These are phyloP conservation scores for Ogataea henricii DNA, from an alignment of 805 yeast genomes.

Conservation along the genomic window DNA sequence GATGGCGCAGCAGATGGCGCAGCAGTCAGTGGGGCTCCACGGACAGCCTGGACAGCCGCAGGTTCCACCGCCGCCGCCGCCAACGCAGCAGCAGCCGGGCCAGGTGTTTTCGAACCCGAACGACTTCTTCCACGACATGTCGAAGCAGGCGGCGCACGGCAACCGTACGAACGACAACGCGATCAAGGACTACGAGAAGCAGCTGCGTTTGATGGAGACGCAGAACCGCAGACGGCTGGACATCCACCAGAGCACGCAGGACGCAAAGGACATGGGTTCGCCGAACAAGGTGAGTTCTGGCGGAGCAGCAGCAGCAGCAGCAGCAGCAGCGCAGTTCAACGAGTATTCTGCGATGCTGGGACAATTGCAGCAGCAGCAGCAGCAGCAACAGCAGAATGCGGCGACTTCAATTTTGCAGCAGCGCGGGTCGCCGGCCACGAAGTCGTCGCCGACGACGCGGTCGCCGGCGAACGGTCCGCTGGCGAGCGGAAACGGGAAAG, in stretches of 20 bases:
- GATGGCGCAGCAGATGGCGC: constrained; percentile 22
- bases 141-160: constrained; percentile 23
- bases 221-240: constrained; percentile 72
- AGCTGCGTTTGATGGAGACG: constrained; percentile 69
- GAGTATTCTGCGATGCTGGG: constrained; percentile 26
- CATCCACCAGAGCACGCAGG: constrained; percentile 46
- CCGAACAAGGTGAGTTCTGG: constrained; percentile 15
- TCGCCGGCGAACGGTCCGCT: constrained; percentile 17
- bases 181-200: constrained; percentile 80
- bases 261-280: constrained; percentile 17
- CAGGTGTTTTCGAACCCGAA: constrained; percentile 26
- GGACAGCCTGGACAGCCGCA: constrained; percentile 17
- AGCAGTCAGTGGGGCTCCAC: constrained; percentile 19
- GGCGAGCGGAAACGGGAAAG: constrained; percentile 14
- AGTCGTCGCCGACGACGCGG: constrained; percentile 19
- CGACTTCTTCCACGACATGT: constrained; percentile 25
- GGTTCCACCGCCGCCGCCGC: constrained; percentile 16
- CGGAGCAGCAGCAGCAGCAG: not conserved
- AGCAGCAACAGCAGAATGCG: constrained; percentile 24
- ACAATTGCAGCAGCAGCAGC: constrained; percentile 27
- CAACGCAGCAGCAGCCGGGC: constrained; percentile 18
- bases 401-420: constrained; percentile 18
- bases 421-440: constrained; percentile 21
- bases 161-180: constrained; percentile 46
- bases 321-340: constrained; percentile 17